Percentiles rank a stretch among this genome's conserved stretches.
phyloP scores from a whole-genome alignment of 768 basidiomycete species.

The Lactifluus echinatus region DNA sequence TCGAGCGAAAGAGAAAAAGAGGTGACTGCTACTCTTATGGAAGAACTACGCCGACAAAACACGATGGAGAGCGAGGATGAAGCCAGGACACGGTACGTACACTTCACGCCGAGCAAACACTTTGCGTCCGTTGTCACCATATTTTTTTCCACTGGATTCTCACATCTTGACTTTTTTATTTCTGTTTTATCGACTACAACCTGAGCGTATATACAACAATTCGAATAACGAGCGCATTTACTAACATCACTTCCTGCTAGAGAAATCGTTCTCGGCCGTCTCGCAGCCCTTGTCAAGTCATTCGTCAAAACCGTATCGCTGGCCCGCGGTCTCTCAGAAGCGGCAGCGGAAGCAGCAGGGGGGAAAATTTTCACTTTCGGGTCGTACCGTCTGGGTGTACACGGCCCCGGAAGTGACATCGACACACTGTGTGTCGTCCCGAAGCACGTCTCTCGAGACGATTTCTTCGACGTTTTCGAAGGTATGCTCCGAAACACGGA shows the following conservation, averaged over 20 bases:
- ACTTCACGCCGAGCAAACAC: not conserved
- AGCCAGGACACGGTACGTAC: conserved; percentile 64
- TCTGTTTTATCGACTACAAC: not conserved
- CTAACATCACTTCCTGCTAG: conserved; percentile 35
- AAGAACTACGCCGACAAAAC: conserved; percentile 78
- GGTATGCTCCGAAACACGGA: conserved; percentile 78
- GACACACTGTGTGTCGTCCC: conserved; percentile 98
- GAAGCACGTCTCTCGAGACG: conserved; percentile 89
- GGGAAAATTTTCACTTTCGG: conserved; percentile 99
- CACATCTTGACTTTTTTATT: not conserved
- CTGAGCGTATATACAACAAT: conserved; percentile 3
- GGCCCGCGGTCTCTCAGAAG: conserved; percentile 74
- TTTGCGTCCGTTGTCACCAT: not conserved
- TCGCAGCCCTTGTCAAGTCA: conserved; percentile 83
- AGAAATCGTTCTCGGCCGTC: conserved; percentile 86
- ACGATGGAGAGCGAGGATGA: conserved; percentile 89
- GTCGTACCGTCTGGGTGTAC: conserved; percentile 95
- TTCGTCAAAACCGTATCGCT: conserved; percentile 84
- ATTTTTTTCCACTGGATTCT: not conserved
- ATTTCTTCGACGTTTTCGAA: conserved; percentile 91
- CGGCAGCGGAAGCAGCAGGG: conserved; percentile 81
- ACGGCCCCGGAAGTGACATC: conserved; percentile 93
- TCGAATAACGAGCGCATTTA: not conserved
- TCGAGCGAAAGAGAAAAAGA: conserved; percentile 75
- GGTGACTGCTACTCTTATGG: conserved; percentile 79